Percentiles rank a stretch among this genome's conserved stretches.
Conservation (phyloP, 2,329 filamentous ascomycete species). For the Trichophyton simii region DNA sequence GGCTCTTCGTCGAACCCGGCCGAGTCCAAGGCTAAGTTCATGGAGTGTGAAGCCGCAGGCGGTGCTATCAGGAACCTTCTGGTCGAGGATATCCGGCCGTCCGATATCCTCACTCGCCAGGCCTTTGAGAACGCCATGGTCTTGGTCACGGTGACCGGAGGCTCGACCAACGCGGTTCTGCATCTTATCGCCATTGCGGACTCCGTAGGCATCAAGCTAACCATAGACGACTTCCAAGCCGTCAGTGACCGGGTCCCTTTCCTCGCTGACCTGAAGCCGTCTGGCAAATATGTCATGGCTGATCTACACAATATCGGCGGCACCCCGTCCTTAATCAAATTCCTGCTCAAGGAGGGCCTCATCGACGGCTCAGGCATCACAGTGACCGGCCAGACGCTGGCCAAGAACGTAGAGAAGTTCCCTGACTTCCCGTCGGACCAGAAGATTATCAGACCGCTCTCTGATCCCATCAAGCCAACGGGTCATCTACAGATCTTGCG, state of each 20-base stretch:
- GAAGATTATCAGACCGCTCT: constrained; percentile 55
- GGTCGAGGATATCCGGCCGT: constrained; percentile 62
- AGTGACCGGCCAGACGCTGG: constrained; percentile 47
- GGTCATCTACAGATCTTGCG: constrained; percentile 63
- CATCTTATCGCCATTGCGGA: constrained; percentile 77
- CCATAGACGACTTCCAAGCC: constrained; percentile 74
- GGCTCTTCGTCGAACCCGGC: constrained; percentile 71
- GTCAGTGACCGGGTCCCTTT: constrained; percentile 69
- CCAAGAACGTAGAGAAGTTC: constrained; percentile 46
- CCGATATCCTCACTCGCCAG: constrained; percentile 65
- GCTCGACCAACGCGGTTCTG: constrained; percentile 74
- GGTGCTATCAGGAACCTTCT: constrained; percentile 62
- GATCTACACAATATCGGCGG: constrained; percentile 47
- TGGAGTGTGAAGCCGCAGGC: constrained; percentile 61
- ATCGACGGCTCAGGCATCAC: constrained; percentile 50
- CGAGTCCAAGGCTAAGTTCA: constrained; percentile 56
- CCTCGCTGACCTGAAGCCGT: constrained; percentile 72
- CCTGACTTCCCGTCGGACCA: constrained; percentile 56
- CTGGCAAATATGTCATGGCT: constrained; percentile 51
- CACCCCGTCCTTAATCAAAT: constrained; percentile 46
- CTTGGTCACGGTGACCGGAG: constrained; percentile 67
- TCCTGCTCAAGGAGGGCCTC: constrained; percentile 45
- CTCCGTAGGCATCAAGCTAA: constrained; percentile 66
- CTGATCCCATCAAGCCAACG: constrained; percentile 56
- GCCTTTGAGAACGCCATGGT: constrained; percentile 81